phyloP scores from a whole-genome alignment of 495 filamentous ascomycete species.

The Recurvomyces mirabilis region DNA sequence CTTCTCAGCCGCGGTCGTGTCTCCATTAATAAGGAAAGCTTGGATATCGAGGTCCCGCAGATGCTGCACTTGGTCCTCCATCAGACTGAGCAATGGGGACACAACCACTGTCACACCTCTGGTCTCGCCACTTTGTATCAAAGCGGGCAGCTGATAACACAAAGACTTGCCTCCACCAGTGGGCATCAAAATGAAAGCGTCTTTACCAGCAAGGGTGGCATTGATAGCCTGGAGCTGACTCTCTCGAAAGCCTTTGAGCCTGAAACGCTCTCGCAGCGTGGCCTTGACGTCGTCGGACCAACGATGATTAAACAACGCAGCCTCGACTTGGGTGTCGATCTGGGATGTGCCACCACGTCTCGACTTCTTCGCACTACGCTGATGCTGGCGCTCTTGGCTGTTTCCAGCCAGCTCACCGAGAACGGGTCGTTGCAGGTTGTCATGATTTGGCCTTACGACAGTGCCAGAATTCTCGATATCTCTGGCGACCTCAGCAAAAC shows the following conservation, averaged over 20 bases:
- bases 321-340: conserved; percentile 23
- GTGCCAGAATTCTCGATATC: conserved; percentile 42
- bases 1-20: conserved; percentile 45
- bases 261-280: conserved; percentile 67
- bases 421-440: conserved; percentile 10
- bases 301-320: conserved; percentile 31
- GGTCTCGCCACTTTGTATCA: conserved; percentile 71
- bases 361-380: conserved; percentile 15
- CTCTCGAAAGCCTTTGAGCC: conserved; percentile 71
- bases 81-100: conserved; percentile 86
- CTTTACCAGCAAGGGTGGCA: conserved; percentile 72
- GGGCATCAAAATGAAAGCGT: conserved; percentile 92
- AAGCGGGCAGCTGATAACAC: conserved; percentile 88
- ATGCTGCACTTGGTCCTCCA: conserved; percentile 90
- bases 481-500: conserved; percentile 52
- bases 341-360: not conserved
- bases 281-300: conserved; percentile 83
- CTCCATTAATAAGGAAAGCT: conserved; percentile 70
- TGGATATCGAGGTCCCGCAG: conserved; percentile 61
- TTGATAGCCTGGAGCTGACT: conserved; percentile 96
- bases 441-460: conserved; percentile 3
- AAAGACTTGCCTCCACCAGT: conserved; percentile 95
- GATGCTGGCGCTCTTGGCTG: conserved; percentile 29
- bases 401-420: conserved; percentile 50
- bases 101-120: conserved; percentile 83